phyloP scores from a whole-genome alignment of 2,329 filamentous ascomycete genomes.

The Dothistroma septosporum region DNA sequence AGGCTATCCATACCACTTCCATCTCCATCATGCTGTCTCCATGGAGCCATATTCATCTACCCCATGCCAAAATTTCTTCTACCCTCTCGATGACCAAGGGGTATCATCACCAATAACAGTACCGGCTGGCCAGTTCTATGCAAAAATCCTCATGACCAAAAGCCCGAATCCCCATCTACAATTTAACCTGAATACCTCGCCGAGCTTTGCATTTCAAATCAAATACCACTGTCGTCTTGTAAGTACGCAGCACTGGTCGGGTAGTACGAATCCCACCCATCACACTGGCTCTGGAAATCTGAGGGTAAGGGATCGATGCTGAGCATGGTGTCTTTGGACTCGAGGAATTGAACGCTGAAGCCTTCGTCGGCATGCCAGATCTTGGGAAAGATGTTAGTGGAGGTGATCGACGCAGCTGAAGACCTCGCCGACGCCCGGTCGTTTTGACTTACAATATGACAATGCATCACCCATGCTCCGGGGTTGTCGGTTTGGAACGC shows the following conservation, averaged over 20 bases:
- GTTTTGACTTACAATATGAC: slow-evolving; percentile 36
- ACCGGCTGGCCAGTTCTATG: no score
- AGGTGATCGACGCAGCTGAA: background rate
- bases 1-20: no score
- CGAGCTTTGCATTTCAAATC: background rate
- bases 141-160: no score
- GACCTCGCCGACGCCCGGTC: no score
- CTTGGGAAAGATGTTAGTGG: background rate
- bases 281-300: slow-evolving; percentile 30
- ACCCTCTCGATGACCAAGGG: no score
- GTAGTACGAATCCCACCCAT: slow-evolving; percentile 31
- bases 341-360: slow-evolving; percentile 34
- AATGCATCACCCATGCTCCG: slow-evolving; percentile 43
- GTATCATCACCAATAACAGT: no score
- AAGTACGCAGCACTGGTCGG: slow-evolving; percentile 23
- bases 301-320: slow-evolving; percentile 22
- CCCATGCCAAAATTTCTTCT: no score
- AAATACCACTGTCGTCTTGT: slow-evolving; percentile 34
- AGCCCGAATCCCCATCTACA: no score
- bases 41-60: no score
- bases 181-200: no score
- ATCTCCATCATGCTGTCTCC: no score
- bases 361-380: slow-evolving; percentile 35
- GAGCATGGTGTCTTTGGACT: slow-evolving; percentile 24
- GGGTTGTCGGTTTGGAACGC: slow-evolving; percentile 44